A percentile compares a stretch with the other conserved stretches of the same genome.
Conservation (phyloP, 495 filamentous ascomycete genomes). For the Talaromyces stipitatus region DNA sequence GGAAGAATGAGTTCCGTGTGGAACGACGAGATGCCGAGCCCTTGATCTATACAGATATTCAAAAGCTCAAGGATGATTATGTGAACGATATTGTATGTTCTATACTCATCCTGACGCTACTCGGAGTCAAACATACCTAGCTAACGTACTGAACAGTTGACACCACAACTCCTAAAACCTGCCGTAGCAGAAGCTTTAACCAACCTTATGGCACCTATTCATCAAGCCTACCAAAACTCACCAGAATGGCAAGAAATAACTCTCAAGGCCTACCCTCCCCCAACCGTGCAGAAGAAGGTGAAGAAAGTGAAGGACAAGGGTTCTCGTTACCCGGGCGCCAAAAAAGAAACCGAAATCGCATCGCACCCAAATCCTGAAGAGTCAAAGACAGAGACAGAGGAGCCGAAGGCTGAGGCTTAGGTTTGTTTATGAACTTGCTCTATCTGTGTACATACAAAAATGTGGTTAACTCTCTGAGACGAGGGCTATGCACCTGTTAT, state of each 20-base stretch:
- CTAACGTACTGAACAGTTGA: constrained; percentile 51
- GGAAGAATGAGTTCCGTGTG: constrained; percentile 32
- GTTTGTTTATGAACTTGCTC: no score
- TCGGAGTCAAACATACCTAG: background rate
- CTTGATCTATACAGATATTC: constrained; percentile 65
- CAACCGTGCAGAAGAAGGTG: constrained; percentile 56
- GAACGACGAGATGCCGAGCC: constrained; percentile 55
- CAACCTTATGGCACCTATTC: constrained; percentile 66
- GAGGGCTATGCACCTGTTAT: no score
- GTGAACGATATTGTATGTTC: constrained; percentile 61
- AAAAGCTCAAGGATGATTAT: constrained; percentile 72
- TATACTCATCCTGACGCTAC: background rate
- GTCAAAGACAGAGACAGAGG: no score
- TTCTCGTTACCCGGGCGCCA: constrained; percentile 47
- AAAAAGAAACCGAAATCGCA: background rate
- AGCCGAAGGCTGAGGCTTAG: no score
- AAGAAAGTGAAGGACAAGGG: constrained; percentile 81
- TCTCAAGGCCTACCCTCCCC: constrained; percentile 74
- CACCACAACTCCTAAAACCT: constrained; percentile 76
- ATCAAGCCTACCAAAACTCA: constrained; percentile 57
- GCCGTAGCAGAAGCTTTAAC: constrained; percentile 64
- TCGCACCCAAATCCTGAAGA: background rate
- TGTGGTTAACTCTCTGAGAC: no score
- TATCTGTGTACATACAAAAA: no score
- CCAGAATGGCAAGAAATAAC: constrained; percentile 76